Evolutionary conservation across 2,329 filamentous ascomycete genomes (phyloP).

Genomic region (Cercospora zeina): DNA sequence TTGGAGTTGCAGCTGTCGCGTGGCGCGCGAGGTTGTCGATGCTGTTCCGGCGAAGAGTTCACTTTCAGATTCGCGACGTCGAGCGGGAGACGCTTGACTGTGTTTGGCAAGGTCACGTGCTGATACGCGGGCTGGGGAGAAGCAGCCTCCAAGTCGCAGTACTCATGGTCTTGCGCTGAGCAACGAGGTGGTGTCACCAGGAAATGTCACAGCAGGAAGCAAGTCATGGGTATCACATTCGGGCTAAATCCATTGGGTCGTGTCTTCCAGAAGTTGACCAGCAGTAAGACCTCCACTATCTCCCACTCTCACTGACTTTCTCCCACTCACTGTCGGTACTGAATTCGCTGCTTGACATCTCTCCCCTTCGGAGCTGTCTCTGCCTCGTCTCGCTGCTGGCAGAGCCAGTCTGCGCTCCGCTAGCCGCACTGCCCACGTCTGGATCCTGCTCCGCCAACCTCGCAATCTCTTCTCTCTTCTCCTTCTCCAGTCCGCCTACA

Average conservation of each 20-base stretch:
- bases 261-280: not conserved
- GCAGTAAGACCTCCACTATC: slow-evolving; percentile 45
- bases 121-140: not conserved
- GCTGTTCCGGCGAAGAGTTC: not conserved
- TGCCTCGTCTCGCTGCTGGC: slow-evolving; percentile 26
- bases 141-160: not conserved
- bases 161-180: not conserved
- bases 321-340: slow-evolving; percentile 97
- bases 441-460: slow-evolving; percentile 20
- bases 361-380: slow-evolving; percentile 22
- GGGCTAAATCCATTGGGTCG: not conserved
- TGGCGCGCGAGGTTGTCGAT: not conserved
- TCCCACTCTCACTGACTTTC: slow-evolving; percentile 73
- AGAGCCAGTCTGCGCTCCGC: slow-evolving; percentile 17
- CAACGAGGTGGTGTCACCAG: not conserved
- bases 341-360: slow-evolving; percentile 38
- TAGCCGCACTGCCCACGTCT: slow-evolving; percentile 18
- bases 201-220: not conserved
- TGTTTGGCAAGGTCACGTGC: slow-evolving; percentile 6
- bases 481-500: slow-evolving; percentile 12
- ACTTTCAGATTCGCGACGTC: slow-evolving; percentile 9
- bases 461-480: slow-evolving; percentile 25
- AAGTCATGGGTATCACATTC: slow-evolving; percentile 5
- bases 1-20: not conserved
- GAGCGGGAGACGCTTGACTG: slow-evolving; percentile 3